Evolutionary conservation across 169 alveolate genomes (phyloP).

Genomic region (Cryptosporidium xiaoi): DNA sequence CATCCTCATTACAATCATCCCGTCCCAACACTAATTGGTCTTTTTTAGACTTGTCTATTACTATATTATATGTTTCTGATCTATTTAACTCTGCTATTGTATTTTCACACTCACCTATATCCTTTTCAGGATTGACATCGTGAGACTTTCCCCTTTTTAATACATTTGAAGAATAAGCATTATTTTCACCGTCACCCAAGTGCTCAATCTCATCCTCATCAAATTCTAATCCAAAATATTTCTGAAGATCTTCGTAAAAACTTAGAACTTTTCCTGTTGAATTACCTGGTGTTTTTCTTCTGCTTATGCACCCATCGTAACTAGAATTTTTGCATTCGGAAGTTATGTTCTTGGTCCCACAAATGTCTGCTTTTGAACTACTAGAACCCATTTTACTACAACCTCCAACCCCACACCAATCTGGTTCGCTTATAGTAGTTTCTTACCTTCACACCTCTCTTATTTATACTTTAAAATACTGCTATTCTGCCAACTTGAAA

Average conservation of each 20-base stretch:
- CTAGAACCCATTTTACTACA: slow-evolving; percentile 54
- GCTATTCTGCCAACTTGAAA: background rate
- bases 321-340: background rate
- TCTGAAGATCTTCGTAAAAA: slow-evolving; percentile 34
- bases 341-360: background rate
- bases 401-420: background rate
- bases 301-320: background rate
- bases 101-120: background rate
- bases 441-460: too few relatives aligned
- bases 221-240: slow-evolving; percentile 47
- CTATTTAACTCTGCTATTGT: slow-evolving; percentile 6
- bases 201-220: slow-evolving; percentile 12
- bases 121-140: slow-evolving; percentile 8
- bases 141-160: slow-evolving; percentile 66
- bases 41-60: background rate
- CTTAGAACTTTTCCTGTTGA: slow-evolving; percentile 15
- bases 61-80: slow-evolving; percentile 49
- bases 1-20: background rate
- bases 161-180: background rate
- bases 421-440: background rate
- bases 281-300: slow-evolving; percentile 7
- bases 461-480: background rate
- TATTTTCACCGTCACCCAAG: background rate
- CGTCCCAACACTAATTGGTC: background rate
- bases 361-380: slow-evolving; percentile 14